These are phyloP conservation scores for Vigna angularis DNA, from an alignment of 306 rosid genomes.

Conservation along the genomic window DNA sequence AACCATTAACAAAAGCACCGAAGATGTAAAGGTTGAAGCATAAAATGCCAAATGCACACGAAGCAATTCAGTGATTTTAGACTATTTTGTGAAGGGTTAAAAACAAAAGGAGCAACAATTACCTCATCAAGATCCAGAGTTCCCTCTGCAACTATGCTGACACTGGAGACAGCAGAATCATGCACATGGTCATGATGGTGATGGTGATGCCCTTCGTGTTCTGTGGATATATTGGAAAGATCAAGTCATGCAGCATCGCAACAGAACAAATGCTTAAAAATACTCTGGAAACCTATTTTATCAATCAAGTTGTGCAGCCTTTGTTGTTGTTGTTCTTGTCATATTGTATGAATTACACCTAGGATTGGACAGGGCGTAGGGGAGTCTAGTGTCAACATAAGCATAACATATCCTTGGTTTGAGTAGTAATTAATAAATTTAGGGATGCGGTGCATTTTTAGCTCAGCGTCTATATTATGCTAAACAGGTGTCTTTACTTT, in stretches of 20 bases:
- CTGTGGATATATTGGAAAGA: constrained; percentile 54
- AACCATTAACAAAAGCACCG: constrained; percentile 6
- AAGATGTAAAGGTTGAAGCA: constrained; percentile 14
- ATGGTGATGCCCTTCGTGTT: constrained; percentile 56
- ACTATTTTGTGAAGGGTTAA: not conserved
- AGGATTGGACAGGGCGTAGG: not conserved
- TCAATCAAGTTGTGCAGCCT: not conserved
- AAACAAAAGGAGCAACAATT: constrained; percentile 19
- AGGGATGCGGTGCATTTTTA: not conserved
- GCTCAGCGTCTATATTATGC: no score
- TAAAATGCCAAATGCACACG: not conserved
- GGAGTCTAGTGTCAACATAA: not conserved
- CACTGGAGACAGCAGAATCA: constrained; percentile 84
- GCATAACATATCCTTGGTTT: not conserved
- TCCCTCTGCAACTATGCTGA: constrained; percentile 86
- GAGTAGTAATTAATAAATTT: not conserved
- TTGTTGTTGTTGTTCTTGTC: not conserved
- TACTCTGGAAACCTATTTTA: not conserved
- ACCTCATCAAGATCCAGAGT: constrained; percentile 91
- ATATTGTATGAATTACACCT: not conserved
- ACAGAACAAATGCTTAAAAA: not conserved
- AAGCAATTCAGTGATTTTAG: not conserved
- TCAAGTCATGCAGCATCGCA: constrained; percentile 21
- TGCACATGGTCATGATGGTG: constrained; percentile 65
- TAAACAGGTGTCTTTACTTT: no score